Percentiles rank a stretch among this genome's conserved stretches.
Evolutionary conservation across 345 rosid species (phyloP).

Genomic region (Populus alba): DNA sequence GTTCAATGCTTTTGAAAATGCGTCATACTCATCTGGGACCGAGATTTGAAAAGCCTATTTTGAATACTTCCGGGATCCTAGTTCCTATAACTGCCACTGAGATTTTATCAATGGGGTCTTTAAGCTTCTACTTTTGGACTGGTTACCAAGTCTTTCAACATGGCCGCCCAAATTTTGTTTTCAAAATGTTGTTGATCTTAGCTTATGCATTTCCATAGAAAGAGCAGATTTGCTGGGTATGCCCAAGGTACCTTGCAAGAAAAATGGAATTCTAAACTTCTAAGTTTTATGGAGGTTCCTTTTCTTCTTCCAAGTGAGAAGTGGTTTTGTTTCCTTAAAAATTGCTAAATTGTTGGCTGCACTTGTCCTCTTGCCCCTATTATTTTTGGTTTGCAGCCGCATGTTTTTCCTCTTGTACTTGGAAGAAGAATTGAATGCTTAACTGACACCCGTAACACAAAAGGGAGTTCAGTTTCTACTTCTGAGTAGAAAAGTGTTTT

Average conservation of each 20-base stretch:
- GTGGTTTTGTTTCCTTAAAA: not conserved
- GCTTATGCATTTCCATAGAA: not conserved
- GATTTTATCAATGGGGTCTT: not conserved
- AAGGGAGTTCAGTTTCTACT: not conserved
- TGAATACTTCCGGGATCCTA: not conserved
- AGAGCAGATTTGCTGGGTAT: not conserved
- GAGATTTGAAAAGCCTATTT: not conserved
- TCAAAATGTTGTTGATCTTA: not conserved
- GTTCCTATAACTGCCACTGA: not conserved
- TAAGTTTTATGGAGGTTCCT: not conserved
- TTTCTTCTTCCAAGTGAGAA: not conserved
- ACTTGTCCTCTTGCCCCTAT: not conserved
- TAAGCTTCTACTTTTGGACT: not conserved
- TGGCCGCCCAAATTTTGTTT: not conserved
- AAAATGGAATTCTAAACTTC: not conserved
- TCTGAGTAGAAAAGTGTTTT: not conserved
- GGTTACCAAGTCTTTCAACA: not conserved
- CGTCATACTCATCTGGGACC: not conserved
- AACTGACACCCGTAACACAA: not conserved
- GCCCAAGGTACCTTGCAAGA: not conserved
- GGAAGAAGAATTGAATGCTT: not conserved
- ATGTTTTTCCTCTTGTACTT: not conserved
- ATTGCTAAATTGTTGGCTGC: not conserved
- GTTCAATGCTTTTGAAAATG: not conserved
- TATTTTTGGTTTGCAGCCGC: not conserved